Evolutionary conservation across 805 yeast species (phyloP), one percentile per base, ranked within the genome.

Genomic region (Cephaloascus albidus): DNA sequence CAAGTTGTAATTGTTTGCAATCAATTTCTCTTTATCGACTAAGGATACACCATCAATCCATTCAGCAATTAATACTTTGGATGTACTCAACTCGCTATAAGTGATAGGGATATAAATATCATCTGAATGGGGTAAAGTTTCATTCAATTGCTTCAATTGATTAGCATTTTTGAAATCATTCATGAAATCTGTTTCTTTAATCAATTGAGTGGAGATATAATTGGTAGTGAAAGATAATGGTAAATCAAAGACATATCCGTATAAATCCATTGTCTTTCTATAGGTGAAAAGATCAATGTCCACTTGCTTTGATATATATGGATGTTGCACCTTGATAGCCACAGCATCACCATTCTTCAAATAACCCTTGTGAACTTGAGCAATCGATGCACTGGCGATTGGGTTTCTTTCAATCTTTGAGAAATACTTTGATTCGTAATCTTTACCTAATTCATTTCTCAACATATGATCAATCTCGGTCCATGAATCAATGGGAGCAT

Each of bases 21-120:
- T 49, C 18, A 84, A 55, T 20, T 53, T 60, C 18, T 66, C 58
- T 38, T 64, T 65, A 41, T 70, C 63, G n/a, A 70, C 59, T 41
- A 85, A 56, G 0, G 81, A 57, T 15, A 74, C 71, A 19, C 89
- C 93, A 30, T 84, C 84, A 36, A 84, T 78, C 88, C 89, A 85
- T 55, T 85, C 93, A 19, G 78, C 70, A 10, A 77, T 69, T 35
- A 84, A 54, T 3, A 84, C 76, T 37, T 76, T 70, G 33, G 54
- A 50, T 1, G 78, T 63, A 12, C 80, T 60, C 20, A 63, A 43
- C 3, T 73, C 65, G 0, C 61, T 54, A 48, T 68, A 78, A 16
- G 67, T 63, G 35, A 55, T 48, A 3, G 93, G 94, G 14, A 84
- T 64, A 50, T 79, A 70, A n/a, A 81, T 61, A 18, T 62, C 46